phyloP scores from a whole-genome alignment of 805 yeast genomes.

The Candida montana region DNA sequence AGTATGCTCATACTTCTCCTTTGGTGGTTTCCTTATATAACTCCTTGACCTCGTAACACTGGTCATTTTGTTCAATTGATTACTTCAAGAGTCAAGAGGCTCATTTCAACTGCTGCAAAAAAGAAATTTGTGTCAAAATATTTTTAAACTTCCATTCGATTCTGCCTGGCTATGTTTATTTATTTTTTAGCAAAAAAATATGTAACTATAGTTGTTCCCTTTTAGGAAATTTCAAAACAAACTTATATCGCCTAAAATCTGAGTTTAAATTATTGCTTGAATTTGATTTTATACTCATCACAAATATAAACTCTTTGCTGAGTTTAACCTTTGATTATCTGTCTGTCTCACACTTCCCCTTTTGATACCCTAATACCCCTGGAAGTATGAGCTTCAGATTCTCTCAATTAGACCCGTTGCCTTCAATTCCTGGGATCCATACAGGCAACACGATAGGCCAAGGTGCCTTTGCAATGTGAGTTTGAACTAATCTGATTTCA shows the following conservation, averaged over 20 bases:
- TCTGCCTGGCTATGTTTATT: too few species aligned
- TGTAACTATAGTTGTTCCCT: background rate
- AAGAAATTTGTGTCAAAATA: too few species aligned
- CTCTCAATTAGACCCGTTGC: conserved; percentile 44
- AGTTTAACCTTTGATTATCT: too few species aligned
- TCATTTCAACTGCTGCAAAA: conserved; percentile 6
- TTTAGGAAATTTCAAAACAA: conserved; percentile 12
- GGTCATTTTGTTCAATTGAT: conserved; percentile 3
- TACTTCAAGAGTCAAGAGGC: too few species aligned
- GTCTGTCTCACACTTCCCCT: too few species aligned
- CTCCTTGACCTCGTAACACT: background rate
- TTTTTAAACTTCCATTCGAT: too few species aligned
- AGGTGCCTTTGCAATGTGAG: conserved; percentile 60
- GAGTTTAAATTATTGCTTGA: too few species aligned
- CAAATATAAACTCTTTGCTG: too few species aligned
- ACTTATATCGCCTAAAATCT: too few species aligned
- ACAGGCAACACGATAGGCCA: conserved; percentile 55
- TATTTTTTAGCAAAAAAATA: background rate
- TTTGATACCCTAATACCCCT: background rate
- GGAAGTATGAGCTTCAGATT: conserved; percentile 26
- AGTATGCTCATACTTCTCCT: background rate
- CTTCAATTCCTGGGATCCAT: conserved; percentile 40
- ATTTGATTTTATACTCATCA: too few species aligned
- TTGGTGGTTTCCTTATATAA: conserved; percentile 10
- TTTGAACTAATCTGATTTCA: too few species aligned